Percentiles rank a stretch among this genome's conserved stretches.
phyloP scores from a whole-genome alignment of 1,284 basidiomycete genomes.

The Ustilago xerochloae region DNA sequence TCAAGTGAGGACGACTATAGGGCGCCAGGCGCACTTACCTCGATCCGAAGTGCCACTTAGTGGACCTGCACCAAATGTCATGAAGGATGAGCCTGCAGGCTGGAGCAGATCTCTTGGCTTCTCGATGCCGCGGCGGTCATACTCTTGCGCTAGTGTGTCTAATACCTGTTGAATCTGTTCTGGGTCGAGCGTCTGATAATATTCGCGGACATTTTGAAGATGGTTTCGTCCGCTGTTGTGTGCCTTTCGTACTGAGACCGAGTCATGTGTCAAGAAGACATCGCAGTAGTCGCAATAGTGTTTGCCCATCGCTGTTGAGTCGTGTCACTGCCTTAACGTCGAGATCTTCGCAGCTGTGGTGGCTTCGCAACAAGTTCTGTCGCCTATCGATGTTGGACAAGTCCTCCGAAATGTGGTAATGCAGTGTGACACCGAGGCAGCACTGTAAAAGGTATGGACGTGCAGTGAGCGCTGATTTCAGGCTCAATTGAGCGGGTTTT shows the following conservation, averaged over 20 bases:
- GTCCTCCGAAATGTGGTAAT: no score
- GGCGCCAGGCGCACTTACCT: slow-evolving; percentile 22
- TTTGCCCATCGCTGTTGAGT: slow-evolving; percentile 60
- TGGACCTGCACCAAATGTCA: slow-evolving; percentile 52
- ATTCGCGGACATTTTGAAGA: slow-evolving; percentile 93
- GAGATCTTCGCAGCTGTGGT: no score
- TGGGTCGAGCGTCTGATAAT: slow-evolving; percentile 93
- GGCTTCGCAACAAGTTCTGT: no score
- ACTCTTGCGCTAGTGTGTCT: slow-evolving; percentile 91
- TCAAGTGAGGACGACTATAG: no score
- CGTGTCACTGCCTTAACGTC: no score
- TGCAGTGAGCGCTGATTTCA: no score
- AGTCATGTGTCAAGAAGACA: slow-evolving; percentile 66
- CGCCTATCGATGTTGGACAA: no score
- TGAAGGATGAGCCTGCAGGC: slow-evolving; percentile 44
- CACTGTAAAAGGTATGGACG: no score
- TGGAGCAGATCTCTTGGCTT: slow-evolving; percentile 53
- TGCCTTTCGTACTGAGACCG: slow-evolving; percentile 83
- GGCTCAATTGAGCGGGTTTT: no score
- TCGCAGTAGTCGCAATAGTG: slow-evolving; percentile 68
- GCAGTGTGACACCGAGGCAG: no score
- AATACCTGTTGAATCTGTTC: slow-evolving; percentile 96
- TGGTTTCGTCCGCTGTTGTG: slow-evolving; percentile 98
- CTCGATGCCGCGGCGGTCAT: slow-evolving; percentile 73
- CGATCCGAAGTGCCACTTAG: slow-evolving; percentile 42